Percentiles rank a stretch among this genome's conserved stretches.
These are phyloP conservation scores for Nannochloropsis limnetica DNA, from an alignment of 352 stramenopile genomes.

Conservation along the genomic window DNA sequence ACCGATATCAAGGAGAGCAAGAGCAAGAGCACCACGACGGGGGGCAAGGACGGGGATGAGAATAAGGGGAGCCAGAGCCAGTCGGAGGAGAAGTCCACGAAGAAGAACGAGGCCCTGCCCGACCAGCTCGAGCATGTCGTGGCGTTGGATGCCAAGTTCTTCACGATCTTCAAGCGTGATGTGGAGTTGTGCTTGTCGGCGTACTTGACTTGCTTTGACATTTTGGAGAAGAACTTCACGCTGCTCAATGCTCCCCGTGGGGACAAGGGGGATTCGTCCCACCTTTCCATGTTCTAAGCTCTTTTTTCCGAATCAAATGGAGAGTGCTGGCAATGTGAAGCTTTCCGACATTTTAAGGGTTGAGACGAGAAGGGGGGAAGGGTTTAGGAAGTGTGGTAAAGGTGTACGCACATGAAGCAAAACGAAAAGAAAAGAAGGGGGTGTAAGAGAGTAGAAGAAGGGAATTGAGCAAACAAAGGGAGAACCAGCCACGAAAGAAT, in stretches of 20 bases:
- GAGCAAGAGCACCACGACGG: conserved; percentile 26
- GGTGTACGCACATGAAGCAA: background rate
- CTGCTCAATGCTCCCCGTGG: background rate
- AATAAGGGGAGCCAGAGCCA: conserved; percentile 5
- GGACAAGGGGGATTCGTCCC: conserved; percentile 26
- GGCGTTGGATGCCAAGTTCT: conserved; percentile 26
- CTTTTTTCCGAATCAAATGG: background rate
- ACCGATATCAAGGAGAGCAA: conserved; percentile 16
- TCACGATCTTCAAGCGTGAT: conserved; percentile 7
- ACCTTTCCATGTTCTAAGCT: conserved; percentile 4
- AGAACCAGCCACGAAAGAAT: background rate
- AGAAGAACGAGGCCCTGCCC: conserved; percentile 24
- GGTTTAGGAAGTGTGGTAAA: background rate
- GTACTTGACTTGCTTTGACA: conserved; percentile 28
- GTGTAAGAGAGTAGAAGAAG: background rate
- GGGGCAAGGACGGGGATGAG: conserved; percentile 10
- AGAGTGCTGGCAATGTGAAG: background rate
- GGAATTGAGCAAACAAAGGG: background rate
- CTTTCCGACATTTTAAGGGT: background rate
- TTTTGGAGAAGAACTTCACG: conserved; percentile 18
- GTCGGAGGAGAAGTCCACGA: conserved; percentile 17
- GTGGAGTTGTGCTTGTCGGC: conserved; percentile 19
- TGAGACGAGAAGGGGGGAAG: background rate
- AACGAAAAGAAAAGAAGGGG: background rate
- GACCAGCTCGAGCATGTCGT: conserved; percentile 32